Base-by-base conservation (phyloP, 495 filamentous ascomycete genomes). In the Aspergillus nanangensis region DNA sequence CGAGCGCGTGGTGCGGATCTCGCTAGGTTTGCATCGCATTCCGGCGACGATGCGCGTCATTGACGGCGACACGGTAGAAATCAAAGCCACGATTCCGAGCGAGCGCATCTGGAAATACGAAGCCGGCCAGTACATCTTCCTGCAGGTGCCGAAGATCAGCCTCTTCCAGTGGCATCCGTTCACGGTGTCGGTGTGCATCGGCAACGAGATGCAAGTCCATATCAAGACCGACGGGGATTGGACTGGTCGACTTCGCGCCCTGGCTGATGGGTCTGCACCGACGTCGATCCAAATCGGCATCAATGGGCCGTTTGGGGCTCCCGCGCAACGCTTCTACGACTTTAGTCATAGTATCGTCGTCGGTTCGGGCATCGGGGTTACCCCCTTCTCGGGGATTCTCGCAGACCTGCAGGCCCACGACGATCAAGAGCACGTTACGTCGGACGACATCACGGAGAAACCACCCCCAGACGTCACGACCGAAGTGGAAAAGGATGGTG, bases 51-150 rank as follows among this genome's bases (percentile, higher is more conserved):
- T 35, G 29, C 33, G 31, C 8, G 10, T 44, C 13, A 9, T 44
- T 8, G 41, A 44, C 20, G 41, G 25, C 3, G 41, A 44, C 1
- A 44, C 41, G 1, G 41, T 44, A 14, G 41, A 44, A 31, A 36
- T 44, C 20, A 44, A 34, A 15, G 41, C 31, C 4, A 19, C 27
- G 5, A 35, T 44, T 11, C 41, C 41, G 10, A 44, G 41, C 13
- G 41, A 44, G 27, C 41, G 41, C 27, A 44, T 44, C 19, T 44
- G 41, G 41, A 44, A 44, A 23, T 44, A 44, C 9, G 31, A 35
- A 22, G 41, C 41, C 0, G 41, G 41, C 3, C 41, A 44, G 27
- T 44, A 44, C 27, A 21, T 44, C 8, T 44, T 44, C 13, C 41
- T 44, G n/a, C 41, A 44, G 29, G 41, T 44, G 4, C 41, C 41